A percentile compares a stretch with the other conserved stretches of the same genome.
phyloP scores from a whole-genome alignment of 805 yeast species.

The Schwanniomyces sp. region DNA sequence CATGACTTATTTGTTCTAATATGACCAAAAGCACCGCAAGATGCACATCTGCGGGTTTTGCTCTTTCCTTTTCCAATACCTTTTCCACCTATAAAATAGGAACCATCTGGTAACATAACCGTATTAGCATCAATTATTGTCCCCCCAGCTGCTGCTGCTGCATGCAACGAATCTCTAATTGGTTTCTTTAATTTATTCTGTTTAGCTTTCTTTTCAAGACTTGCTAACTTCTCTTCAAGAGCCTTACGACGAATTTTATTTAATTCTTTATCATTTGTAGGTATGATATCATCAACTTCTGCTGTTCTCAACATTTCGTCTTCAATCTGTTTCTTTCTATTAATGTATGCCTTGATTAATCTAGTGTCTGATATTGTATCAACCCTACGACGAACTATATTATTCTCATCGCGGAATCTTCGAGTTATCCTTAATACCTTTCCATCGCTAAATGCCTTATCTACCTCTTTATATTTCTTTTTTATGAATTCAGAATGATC shows the following conservation, averaged over 20 bases:
- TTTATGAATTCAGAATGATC: constrained; percentile 31
- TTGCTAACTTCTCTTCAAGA: constrained; percentile 80
- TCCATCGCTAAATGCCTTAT: constrained; percentile 20
- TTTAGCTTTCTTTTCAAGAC: constrained; percentile 64
- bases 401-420: constrained; percentile 79
- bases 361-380: constrained; percentile 83
- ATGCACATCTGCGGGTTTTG: constrained; percentile 81
- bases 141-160: constrained; percentile 45
- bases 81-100: constrained; percentile 55
- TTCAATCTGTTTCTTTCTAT: constrained; percentile 65
- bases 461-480: constrained; percentile 27
- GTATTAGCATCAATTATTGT: constrained; percentile 44
- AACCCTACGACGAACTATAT: constrained; percentile 76
- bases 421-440: constrained; percentile 59
- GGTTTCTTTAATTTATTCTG: constrained; percentile 33
- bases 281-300: constrained; percentile 68
- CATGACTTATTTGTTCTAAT: constrained; percentile 89
- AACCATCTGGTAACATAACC: constrained; percentile 43
- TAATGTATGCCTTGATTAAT: constrained; percentile 81
- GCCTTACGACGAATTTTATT: constrained; percentile 74
- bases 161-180: constrained; percentile 33
- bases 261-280: constrained; percentile 82
- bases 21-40: constrained; percentile 95
- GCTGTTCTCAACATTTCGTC: constrained; percentile 53
- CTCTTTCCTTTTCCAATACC: constrained; percentile 73